Evolutionary conservation across 2,329 filamentous ascomycete genomes (phyloP).

Genomic region (Claviceps maximensis): DNA sequence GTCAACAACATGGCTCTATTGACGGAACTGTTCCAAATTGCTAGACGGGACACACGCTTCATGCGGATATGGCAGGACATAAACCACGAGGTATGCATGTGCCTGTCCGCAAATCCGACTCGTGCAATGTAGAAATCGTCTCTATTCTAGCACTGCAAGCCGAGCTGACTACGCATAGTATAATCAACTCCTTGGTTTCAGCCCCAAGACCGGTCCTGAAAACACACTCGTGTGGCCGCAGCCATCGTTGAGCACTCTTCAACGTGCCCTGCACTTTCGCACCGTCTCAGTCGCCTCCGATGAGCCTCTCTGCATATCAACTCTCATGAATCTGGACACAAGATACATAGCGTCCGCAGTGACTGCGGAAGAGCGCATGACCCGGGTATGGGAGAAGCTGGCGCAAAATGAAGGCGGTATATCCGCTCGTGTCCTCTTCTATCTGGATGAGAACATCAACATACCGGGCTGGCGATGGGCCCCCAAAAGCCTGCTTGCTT

Average conservation of each 20-base stretch:
- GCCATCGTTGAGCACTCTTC: conserved; percentile 9
- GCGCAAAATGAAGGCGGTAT: conserved; percentile 8
- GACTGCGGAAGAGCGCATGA: conserved; percentile 11
- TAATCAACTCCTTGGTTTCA: conserved; percentile 9
- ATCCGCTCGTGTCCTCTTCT: conserved; percentile 12
- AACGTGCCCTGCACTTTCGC: conserved; percentile 15
- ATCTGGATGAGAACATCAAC: conserved; percentile 11
- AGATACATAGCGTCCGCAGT: conserved; percentile 6
- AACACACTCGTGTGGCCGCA: conserved; percentile 1
- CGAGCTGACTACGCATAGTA: conserved; percentile 5
- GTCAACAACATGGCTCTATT: conserved; percentile 8
- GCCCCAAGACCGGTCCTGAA: conserved; percentile 3
- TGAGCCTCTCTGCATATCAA: conserved; percentile 18
- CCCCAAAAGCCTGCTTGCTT: conserved; percentile 11
- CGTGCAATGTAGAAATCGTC: background rate
- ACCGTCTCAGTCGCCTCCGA: conserved; percentile 17
- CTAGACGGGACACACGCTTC: conserved; percentile 6
- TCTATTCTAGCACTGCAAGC: background rate
- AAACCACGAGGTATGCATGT: conserved; percentile 8
- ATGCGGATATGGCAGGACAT: conserved; percentile 12
- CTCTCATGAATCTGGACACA: conserved; percentile 14
- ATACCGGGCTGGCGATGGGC: conserved; percentile 16
- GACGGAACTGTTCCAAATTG: conserved; percentile 6
- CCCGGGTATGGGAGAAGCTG: conserved; percentile 12
- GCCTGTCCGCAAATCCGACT: background rate